These are phyloP conservation scores for Fusarium kyushuense DNA, from an alignment of 2,329 filamentous ascomycete species.

Conservation along the genomic window DNA sequence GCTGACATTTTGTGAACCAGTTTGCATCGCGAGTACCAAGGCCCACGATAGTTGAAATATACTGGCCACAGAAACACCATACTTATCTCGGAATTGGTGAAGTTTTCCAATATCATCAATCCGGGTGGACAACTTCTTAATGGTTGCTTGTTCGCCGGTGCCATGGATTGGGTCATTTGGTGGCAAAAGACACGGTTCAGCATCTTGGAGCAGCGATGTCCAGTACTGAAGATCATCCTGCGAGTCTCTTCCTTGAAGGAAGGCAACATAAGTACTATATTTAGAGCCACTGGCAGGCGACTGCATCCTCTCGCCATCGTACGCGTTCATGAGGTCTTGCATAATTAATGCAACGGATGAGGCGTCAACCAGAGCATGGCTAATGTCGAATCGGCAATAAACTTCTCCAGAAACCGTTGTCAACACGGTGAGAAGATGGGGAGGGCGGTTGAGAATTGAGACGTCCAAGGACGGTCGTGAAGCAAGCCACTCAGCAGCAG, in stretches of 20 bases:
- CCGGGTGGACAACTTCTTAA: background rate
- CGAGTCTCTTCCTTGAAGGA: background rate
- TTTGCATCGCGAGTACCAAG: slow-evolving; percentile 2
- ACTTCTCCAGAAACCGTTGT: background rate
- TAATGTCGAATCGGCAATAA: slow-evolving; percentile 1
- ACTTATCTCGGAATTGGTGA: slow-evolving; percentile 1
- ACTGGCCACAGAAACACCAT: background rate
- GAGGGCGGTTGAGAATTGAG: background rate
- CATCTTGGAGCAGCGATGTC: background rate
- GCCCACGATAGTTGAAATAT: slow-evolving; percentile 1
- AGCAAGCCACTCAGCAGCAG: slow-evolving; percentile 4
- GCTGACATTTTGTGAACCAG: background rate
- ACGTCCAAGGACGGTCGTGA: background rate
- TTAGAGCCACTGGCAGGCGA: background rate
- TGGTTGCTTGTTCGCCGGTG: background rate
- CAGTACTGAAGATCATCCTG: slow-evolving; percentile 5
- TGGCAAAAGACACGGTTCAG: background rate
- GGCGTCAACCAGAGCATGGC: slow-evolving; percentile 1
- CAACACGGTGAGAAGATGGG: background rate
- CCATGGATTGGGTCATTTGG: background rate
- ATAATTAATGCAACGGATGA: slow-evolving; percentile 1
- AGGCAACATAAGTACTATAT: slow-evolving; percentile 1
- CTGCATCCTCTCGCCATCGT: background rate
- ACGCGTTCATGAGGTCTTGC: background rate
- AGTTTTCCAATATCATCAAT: background rate